phyloP scores from a whole-genome alignment of 78 protist genomes.

The Anaeramoeba flamelloides region DNA sequence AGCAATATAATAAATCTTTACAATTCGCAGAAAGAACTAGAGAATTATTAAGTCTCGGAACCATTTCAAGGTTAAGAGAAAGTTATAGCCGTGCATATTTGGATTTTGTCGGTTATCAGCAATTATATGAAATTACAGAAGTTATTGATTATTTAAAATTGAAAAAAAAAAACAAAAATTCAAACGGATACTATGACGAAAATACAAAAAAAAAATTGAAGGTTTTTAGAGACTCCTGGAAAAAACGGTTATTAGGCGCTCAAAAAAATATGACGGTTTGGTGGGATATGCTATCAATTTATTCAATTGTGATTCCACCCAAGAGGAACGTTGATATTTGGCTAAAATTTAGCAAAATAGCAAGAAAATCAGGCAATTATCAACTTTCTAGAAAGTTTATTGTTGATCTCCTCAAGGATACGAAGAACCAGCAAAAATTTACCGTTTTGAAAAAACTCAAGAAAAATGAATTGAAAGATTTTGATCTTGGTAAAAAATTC shows the following conservation, averaged over 20 bases:
- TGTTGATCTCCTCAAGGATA: no score
- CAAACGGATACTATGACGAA: not conserved
- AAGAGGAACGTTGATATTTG: constrained; percentile 15
- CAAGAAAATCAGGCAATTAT: no score
- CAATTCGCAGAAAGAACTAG: constrained; percentile 45
- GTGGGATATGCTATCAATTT: constrained; percentile 14
- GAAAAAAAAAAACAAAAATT: not conserved
- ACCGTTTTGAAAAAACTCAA: no score
- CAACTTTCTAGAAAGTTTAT: no score
- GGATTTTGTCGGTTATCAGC: constrained; percentile 42
- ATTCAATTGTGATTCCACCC: not conserved
- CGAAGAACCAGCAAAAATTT: no score
- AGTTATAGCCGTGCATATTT: constrained; percentile 56
- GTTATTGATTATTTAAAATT: constrained; percentile 23
- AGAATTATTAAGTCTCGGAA: constrained; percentile 50
- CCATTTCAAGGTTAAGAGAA: no score
- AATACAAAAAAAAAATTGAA: constrained; percentile 38
- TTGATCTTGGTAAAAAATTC: no score
- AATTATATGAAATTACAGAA: constrained; percentile 65
- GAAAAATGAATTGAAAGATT: no score
- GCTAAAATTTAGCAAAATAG: constrained; percentile 17
- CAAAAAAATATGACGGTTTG: constrained; percentile 8
- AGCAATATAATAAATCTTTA: constrained; percentile 22
- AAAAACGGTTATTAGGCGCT: constrained; percentile 9
- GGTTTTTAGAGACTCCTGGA: constrained; percentile 1